Evolutionary conservation across 352 stramenopile species (phyloP).

Genomic region (Blastocystis sp.): DNA sequence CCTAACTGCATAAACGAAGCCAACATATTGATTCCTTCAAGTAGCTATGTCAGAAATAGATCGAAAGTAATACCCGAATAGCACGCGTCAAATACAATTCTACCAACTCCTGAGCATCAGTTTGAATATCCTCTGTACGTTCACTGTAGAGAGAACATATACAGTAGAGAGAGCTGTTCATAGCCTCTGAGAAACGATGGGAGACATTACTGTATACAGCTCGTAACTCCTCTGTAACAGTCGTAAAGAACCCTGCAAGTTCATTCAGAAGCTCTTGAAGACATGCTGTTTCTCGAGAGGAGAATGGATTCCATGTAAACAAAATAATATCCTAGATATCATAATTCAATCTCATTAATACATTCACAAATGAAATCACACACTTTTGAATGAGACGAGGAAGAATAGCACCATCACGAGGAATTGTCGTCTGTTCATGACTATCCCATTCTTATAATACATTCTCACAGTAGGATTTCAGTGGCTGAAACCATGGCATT

Average conservation of each 20-base stretch:
- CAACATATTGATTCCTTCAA: constrained; percentile 52
- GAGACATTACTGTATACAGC: background rate
- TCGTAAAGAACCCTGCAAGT: constrained; percentile 17
- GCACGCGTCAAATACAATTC: constrained; percentile 3
- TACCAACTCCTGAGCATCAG: constrained; percentile 18
- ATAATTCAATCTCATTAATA: background rate
- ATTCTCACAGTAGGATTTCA: background rate
- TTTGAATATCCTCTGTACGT: background rate
- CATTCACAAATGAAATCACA: constrained; percentile 3
- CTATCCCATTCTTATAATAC: background rate
- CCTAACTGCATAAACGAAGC: constrained; percentile 37
- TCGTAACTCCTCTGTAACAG: constrained; percentile 29
- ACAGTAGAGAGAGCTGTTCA: background rate
- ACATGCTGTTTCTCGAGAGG: background rate
- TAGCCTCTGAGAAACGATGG: background rate
- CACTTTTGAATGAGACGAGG: background rate
- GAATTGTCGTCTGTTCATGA: background rate
- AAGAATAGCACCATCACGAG: background rate
- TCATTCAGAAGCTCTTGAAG: background rate
- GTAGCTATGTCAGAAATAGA: background rate
- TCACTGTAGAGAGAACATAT: background rate
- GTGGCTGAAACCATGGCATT: background rate
- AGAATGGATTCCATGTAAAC: constrained; percentile 34
- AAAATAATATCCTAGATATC: background rate
- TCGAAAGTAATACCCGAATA: background rate